Conservation (phyloP, 2,329 filamentous ascomycete species). For the Trichoderma koningiopsis region DNA sequence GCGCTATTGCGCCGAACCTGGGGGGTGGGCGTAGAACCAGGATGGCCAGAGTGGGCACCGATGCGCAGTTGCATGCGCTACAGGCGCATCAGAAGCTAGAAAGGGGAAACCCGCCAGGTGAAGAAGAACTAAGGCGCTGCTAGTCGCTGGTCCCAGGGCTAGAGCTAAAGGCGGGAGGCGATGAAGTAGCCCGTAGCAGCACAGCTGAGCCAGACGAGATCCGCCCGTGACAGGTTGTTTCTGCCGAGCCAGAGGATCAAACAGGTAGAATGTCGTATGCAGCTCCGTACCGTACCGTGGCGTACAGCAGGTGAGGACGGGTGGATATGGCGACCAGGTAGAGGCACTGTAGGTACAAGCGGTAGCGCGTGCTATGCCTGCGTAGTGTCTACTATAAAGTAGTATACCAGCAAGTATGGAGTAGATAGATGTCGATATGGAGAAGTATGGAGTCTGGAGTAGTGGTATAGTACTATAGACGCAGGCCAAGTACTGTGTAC, state of each 20-base stretch:
- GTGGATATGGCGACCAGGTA: not conserved
- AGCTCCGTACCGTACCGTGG: not conserved
- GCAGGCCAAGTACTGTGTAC: not conserved
- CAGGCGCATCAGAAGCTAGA: slow-evolving; percentile 23
- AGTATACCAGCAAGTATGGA: not conserved
- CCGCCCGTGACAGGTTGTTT: not conserved
- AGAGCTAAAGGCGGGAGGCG: slow-evolving; percentile 12
- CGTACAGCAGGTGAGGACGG: not conserved
- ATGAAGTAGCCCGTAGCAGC: not conserved
- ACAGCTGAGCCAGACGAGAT: not conserved
- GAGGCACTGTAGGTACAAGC: no score
- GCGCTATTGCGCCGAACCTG: slow-evolving; percentile 22
- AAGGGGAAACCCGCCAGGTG: slow-evolving; percentile 16
- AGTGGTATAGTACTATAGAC: not conserved
- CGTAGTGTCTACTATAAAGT: not conserved
- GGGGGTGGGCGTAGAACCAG: slow-evolving; percentile 20
- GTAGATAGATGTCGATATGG: not conserved
- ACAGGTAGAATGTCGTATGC: not conserved
- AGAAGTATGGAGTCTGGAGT: not conserved
- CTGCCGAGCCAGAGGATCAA: not conserved
- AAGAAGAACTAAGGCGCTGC: not conserved
- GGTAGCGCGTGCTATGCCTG: not conserved
- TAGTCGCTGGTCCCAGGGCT: not conserved
- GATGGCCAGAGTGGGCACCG: slow-evolving; percentile 3
- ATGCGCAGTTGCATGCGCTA: slow-evolving; percentile 25